Base-by-base conservation (phyloP, 208 protist species). In the Leptomonas pyrrhocoris region DNA sequence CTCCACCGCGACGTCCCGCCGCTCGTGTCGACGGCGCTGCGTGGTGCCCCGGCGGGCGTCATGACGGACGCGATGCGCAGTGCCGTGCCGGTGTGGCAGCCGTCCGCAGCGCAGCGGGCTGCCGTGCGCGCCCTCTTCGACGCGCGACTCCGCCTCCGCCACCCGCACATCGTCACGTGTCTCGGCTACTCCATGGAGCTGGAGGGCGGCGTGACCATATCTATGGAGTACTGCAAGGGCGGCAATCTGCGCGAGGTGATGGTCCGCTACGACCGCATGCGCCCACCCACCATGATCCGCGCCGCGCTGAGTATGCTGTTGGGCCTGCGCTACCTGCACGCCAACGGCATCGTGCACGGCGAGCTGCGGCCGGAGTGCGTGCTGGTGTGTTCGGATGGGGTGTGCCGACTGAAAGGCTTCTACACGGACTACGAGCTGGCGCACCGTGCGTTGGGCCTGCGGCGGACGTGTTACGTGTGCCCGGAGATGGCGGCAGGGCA, bases 371-470 rank as follows among this genome's bases (percentile, higher is more conserved):
- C 86, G 9, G 68, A 84, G 48, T 90, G 90, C 61, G 72, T 92
- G 19, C 78, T 93, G 15, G 69, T 93, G 0, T 77, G 80, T n/a
- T 79, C 68, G 16, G 80, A 88, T 51, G 86, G 90, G 13, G 66
- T 76, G 38, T 91, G 85, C 76, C 91, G 90, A 68, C 77, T 95
- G 19, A 77, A 65, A 2, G 87, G 92, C 45, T 84, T 90, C 61
- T 90, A 76, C 6, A 66, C 62, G 15, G 68, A 73, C 68, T 19
- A 21, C 4, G 43, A 21, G 42, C 15, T 62, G 19, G 59, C 71
- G 36, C 54, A 73, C n/a, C 53, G 62, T 25, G 55, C 80, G 59
- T 72, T 84, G 30, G 13, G 68, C 13, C 50, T 84, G 13, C 68
- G 15, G 56, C 80, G 42, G 59, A 79, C 19, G 48, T 84, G 54